Evolutionary conservation across 108 stramenopile species (phyloP).

Genomic region (Conticribra weissflogii): DNA sequence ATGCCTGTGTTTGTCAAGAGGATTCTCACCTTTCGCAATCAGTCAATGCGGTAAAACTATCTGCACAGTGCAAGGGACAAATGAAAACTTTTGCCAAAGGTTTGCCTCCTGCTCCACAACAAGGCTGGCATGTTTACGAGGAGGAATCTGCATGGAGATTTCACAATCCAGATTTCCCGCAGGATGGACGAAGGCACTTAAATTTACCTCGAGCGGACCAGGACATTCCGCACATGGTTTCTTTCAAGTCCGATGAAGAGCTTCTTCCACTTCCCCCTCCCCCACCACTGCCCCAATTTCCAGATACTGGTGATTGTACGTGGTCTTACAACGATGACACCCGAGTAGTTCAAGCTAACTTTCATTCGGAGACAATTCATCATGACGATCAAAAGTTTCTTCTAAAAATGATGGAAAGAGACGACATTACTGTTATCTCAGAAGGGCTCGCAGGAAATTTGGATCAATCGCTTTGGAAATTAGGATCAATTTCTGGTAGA

Average conservation of each 20-base stretch:
- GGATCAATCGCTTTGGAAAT: conserved; percentile 48
- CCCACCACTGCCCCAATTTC: conserved; percentile 40
- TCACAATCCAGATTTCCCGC: conserved; percentile 64
- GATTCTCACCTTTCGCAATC: too few species aligned
- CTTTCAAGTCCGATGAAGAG: conserved; percentile 20
- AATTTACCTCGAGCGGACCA: too few species aligned
- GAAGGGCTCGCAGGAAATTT: conserved; percentile 55
- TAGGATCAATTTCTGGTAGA: conserved; percentile 42
- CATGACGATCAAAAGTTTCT: conserved; percentile 55
- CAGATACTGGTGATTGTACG: conserved; percentile 48
- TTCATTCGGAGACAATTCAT: conserved; percentile 20
- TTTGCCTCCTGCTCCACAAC: too few species aligned
- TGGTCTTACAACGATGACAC: conserved; percentile 65
- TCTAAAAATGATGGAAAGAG: conserved; percentile 66
- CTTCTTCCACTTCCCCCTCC: conserved; percentile 51
- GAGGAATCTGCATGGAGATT: conserved; percentile 63
- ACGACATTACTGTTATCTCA: conserved; percentile 70
- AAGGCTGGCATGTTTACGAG: too few species aligned
- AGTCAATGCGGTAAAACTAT: too few species aligned
- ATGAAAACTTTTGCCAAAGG: too few species aligned
- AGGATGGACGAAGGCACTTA: too few species aligned
- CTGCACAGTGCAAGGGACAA: too few species aligned
- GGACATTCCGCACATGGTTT: not conserved
- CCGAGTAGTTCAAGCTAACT: conserved; percentile 62
- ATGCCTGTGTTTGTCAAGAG: too few species aligned